These are phyloP conservation scores for Carex arenaria DNA, from an alignment of 202 grass and related monocot genomes.

Conservation along the genomic window DNA sequence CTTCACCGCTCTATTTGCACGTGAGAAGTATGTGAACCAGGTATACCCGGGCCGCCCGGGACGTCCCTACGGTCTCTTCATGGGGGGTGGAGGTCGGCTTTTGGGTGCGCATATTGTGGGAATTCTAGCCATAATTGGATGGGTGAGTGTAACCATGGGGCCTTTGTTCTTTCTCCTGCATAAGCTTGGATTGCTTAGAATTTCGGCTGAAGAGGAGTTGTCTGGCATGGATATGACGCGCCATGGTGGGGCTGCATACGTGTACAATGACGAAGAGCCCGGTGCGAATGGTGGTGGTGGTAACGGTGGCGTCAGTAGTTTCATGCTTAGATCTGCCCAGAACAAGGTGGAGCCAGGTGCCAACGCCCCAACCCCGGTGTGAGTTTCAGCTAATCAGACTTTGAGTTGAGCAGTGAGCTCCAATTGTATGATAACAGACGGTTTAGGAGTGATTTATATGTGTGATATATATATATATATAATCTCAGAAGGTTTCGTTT, in stretches of 20 bases:
- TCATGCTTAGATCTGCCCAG: slow-evolving; percentile 60
- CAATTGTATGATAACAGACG: neutral
- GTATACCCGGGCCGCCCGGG: slow-evolving; percentile 35
- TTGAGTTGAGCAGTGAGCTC: slow-evolving; percentile 1
- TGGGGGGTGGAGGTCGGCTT: slow-evolving; percentile 79
- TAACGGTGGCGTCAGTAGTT: slow-evolving; percentile 15
- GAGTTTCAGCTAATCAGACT: neutral
- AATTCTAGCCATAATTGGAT: slow-evolving; percentile 68
- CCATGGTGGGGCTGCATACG: slow-evolving; percentile 74
- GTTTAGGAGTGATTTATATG: neutral
- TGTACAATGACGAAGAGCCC: slow-evolving; percentile 68
- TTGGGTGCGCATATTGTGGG: slow-evolving; percentile 65
- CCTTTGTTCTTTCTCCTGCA: slow-evolving; percentile 65
- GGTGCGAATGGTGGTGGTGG: slow-evolving; percentile 11
- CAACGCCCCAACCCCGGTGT: neutral
- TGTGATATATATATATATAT: slow-evolving; percentile 17
- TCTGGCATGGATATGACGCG: slow-evolving; percentile 75
- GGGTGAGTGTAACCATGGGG: slow-evolving; percentile 76
- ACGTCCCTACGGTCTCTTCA: slow-evolving; percentile 77
- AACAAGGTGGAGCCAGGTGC: slow-evolving; percentile 46
- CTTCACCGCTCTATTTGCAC: slow-evolving; percentile 90
- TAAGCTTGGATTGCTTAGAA: slow-evolving; percentile 57
- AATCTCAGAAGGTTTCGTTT: neutral
- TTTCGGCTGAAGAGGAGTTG: slow-evolving; percentile 70
- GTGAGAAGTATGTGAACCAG: slow-evolving; percentile 59